Base-by-base conservation (phyloP, 2,329 filamentous ascomycete genomes). In the Sphaerulina vaccinii region DNA sequence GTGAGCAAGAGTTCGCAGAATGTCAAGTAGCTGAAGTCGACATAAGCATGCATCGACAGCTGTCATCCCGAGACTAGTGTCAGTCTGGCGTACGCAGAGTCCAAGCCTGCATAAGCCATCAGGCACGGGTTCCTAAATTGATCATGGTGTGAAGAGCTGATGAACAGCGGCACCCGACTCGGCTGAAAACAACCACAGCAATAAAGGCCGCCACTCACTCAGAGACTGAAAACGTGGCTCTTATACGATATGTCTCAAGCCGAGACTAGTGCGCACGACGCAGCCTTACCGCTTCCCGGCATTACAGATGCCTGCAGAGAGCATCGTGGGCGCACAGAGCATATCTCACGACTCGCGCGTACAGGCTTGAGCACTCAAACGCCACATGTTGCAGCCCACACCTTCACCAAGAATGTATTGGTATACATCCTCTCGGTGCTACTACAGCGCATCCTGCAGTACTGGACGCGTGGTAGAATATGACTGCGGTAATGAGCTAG, bases 341-440 rank as follows among this genome's bases (percentile, higher is more conserved):
- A 48, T 36, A 48, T 51, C 41, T 51, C 18, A 36, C n/a, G 42
- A 38, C 7, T 40, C 3, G 11, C 8, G 15, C 2, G n/a, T 27
- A 24, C 32, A 32, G 36, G 27, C 33, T 38, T 37, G 29, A 33
- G 16, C 41, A 53, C 51, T 19, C 37, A 7, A 40, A 51, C 52
- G 52, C 52, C 52, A 51, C 47, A 15, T 37, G 48, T 51, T 33
- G 48, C 52, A 55, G 33, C 18, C 24, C 22, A 15, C 24, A 32
- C 19, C 23, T 32, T 11, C 13, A 38, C 38, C 33, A n/a, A 23
- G 21, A n/a, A 33, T 38, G 19, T 19, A 21, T 21, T 46, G 22
- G 44, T 29, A 36, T 19, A 13, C 10, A 23, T 7, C 18, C n/a
- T 27, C 18, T 24, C 37, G n/a, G 51, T 49, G 24, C 39, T 3